Conservation (phyloP, 78 protist genomes). For the Capsaspora owczarzaki region DNA sequence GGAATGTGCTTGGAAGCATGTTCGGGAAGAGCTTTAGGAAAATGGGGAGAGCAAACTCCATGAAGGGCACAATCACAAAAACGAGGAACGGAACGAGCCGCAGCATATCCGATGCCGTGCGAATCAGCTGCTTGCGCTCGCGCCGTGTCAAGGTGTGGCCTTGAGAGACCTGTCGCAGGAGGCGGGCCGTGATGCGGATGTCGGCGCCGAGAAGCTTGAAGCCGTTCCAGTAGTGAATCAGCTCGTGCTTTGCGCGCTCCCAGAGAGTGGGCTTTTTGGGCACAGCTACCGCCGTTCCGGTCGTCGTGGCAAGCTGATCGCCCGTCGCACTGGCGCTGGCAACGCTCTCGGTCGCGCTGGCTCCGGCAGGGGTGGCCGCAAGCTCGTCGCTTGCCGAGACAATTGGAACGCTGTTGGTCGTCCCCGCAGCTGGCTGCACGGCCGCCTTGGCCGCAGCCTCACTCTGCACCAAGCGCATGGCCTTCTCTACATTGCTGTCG, state of each 20-base stretch:
- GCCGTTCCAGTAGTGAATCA: slow-evolving; percentile 43
- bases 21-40: slow-evolving; percentile 44
- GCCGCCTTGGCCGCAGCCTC: too few relatives aligned
- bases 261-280: too few relatives aligned
- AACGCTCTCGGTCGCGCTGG: too few relatives aligned
- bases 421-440: too few relatives aligned
- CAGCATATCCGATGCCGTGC: slow-evolving; percentile 29
- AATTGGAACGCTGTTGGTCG: too few relatives aligned
- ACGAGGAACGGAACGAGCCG: slow-evolving; percentile 50
- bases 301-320: too few relatives aligned
- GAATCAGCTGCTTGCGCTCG: slow-evolving; percentile 20
- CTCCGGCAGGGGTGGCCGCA: too few relatives aligned
- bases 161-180: slow-evolving; percentile 24
- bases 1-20: slow-evolving; percentile 48
- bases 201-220: slow-evolving; percentile 46
- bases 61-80: slow-evolving; percentile 40
- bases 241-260: not conserved
- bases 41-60: slow-evolving; percentile 46
- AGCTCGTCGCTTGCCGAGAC: too few relatives aligned
- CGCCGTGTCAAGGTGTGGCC: slow-evolving; percentile 46
- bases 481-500: too few relatives aligned
- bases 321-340: too few relatives aligned
- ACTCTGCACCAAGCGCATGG: too few relatives aligned
- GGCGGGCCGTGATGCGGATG: slow-evolving; percentile 11
- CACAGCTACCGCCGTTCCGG: too few relatives aligned